A percentile compares a stretch with the other conserved stretches of the same genome.
phyloP scores from a whole-genome alignment of 2,329 filamentous ascomycete species.

The Diplodia corticola region DNA sequence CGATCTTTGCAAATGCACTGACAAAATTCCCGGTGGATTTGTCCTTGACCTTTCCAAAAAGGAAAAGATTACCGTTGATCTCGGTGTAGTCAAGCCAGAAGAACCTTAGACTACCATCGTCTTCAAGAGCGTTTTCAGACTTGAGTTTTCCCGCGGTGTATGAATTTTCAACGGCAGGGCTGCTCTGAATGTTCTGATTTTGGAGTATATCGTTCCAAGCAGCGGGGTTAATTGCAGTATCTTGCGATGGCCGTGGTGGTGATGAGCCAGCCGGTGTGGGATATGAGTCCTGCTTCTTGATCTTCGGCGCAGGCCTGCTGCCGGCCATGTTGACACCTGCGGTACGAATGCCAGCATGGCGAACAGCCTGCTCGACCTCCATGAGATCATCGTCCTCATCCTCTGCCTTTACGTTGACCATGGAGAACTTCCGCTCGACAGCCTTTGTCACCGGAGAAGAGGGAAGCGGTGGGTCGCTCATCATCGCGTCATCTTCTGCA shows the following conservation, averaged over 20 bases:
- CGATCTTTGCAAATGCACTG: conserved; percentile 93
- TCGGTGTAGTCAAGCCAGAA: conserved; percentile 98
- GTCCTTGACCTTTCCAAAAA: conserved; percentile 95
- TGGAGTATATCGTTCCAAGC: conserved; percentile 87
- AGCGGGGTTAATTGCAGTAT: conserved; percentile 68
- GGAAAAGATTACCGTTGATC: conserved; percentile 82
- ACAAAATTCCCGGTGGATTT: conserved; percentile 76
- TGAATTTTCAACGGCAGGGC: conserved; percentile 63
- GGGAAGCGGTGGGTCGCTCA: conserved; percentile 75
- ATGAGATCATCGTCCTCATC: conserved; percentile 75
- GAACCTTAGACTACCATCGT: conserved; percentile 86
- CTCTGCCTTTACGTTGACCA: conserved; percentile 57
- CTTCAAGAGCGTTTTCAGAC: conserved; percentile 82
- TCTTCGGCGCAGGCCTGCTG: conserved; percentile 73
- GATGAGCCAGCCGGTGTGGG: conserved; percentile 77
- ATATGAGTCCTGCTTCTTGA: conserved; percentile 63
- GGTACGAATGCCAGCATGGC: conserved; percentile 60
- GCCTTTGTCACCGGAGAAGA: conserved; percentile 85
- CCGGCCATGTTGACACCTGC: conserved; percentile 83
- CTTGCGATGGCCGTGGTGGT: conserved; percentile 61
- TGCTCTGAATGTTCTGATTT: conserved; percentile 82
- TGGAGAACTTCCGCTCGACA: conserved; percentile 64
- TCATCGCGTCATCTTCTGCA: conserved; percentile 67
- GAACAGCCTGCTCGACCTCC: conserved; percentile 78
- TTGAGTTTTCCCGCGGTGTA: conserved; percentile 76